Evolutionary conservation across 1,139 yeast genomes (phyloP).

Genomic region (Debaryomyces sp.): DNA sequence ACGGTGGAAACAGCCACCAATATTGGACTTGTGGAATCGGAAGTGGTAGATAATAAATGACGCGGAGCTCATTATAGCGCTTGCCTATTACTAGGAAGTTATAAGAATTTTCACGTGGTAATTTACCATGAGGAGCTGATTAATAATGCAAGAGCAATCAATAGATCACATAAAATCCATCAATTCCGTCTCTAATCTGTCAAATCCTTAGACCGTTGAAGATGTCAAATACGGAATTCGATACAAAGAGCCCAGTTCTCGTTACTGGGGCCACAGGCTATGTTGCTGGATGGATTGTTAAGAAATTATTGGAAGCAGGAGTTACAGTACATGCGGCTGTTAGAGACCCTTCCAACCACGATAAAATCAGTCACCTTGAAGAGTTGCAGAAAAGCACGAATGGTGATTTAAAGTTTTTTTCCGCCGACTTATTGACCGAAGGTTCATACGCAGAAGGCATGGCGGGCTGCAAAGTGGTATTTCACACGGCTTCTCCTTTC

Average conservation of each 20-base stretch:
- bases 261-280: neutral
- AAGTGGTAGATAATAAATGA: too few species aligned
- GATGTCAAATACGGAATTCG: neutral
- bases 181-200: too few species aligned
- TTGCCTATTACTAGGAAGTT: too few species aligned
- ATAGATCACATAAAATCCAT: too few species aligned
- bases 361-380: conserved; percentile 4
- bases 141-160: too few species aligned
- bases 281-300: conserved; percentile 7
- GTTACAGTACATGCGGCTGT: conserved; percentile 7
- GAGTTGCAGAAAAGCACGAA: neutral
- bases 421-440: conserved; percentile 3
- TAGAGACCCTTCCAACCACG: conserved; percentile 4
- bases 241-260: neutral
- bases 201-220: neutral
- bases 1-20: too few species aligned
- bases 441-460: conserved; percentile 2
- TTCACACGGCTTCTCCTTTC: conserved; percentile 18
- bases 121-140: too few species aligned
- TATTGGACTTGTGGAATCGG: too few species aligned
- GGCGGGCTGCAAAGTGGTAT: neutral
- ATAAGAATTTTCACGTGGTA: too few species aligned
- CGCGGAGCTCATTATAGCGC: too few species aligned
- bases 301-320: conserved; percentile 3
- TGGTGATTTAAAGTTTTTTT: conserved; percentile 3